Conservation (phyloP, 2,329 filamentous ascomycete genomes). For the Escovopsis sp. region DNA sequence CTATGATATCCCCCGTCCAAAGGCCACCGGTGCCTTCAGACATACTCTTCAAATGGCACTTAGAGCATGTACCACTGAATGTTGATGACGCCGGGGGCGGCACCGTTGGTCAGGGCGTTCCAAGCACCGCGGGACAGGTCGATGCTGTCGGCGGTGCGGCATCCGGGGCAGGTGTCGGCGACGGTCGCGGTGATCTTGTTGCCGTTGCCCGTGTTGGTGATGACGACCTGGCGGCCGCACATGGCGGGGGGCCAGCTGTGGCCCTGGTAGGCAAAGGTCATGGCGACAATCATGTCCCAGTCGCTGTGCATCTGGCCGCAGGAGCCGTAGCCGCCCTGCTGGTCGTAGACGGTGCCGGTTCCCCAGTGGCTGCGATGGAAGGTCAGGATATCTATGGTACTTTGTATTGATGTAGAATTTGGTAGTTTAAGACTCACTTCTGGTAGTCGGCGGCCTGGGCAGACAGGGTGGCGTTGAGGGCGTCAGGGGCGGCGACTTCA, state of each 20-base stretch:
- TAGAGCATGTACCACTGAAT: conserved; percentile 1
- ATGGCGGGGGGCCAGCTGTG: conserved; percentile 1
- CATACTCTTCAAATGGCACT: too few relatives aligned
- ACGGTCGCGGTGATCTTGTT: conserved; percentile 1
- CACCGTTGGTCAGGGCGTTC: conserved; percentile 2
- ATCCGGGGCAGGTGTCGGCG: conserved; percentile 5
- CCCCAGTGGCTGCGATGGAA: neutral
- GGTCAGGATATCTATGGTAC: too few relatives aligned
- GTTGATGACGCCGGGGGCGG: conserved; percentile 3
- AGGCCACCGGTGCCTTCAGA: too few relatives aligned
- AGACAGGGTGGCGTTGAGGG: neutral
- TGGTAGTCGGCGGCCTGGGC: conserved; percentile 1
- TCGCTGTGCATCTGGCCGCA: conserved; percentile 2
- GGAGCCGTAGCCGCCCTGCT: neutral
- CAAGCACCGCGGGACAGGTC: conserved; percentile 4
- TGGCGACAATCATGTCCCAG: conserved; percentile 2
- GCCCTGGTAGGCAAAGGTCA: conserved; percentile 4
- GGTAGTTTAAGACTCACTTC: neutral
- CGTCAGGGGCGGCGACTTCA: too few relatives aligned
- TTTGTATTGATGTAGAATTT: too few relatives aligned
- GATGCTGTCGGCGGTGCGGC: conserved; percentile 3
- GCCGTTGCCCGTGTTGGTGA: conserved; percentile 4
- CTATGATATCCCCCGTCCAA: too few relatives aligned
- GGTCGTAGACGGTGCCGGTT: conserved; percentile 3
- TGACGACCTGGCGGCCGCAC: conserved; percentile 5